Percentiles rank a stretch among this genome's conserved stretches.
Conservation (phyloP, 1,284 basidiomycete species). For the Pholiota adiposa region DNA sequence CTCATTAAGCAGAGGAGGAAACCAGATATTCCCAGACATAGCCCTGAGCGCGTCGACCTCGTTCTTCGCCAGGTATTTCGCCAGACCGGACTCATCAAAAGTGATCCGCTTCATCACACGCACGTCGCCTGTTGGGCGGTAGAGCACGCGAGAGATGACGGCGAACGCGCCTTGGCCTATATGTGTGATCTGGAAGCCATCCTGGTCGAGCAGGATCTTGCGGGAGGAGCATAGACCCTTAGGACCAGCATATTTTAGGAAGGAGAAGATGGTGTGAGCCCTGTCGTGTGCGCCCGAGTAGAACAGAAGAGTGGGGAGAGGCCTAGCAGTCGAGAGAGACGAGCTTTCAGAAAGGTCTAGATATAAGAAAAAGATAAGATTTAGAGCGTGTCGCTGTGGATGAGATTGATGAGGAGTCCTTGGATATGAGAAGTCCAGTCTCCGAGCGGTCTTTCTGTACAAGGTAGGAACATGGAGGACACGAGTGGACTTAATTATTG, state of each 20-base stretch:
- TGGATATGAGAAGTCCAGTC: conserved; percentile 3
- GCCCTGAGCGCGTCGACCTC: conserved; percentile 26
- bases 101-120: conserved; percentile 30
- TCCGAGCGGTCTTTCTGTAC: neutral
- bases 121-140: conserved; percentile 23
- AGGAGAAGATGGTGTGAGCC: conserved; percentile 14
- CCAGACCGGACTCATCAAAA: conserved; percentile 26
- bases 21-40: conserved; percentile 26
- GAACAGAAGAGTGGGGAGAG: neutral
- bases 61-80: conserved; percentile 25
- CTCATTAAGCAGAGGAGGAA: conserved; percentile 25
- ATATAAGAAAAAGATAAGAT: neutral
- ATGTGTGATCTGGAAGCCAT: conserved; percentile 27
- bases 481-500: conserved; percentile 7
- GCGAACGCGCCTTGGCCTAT: conserved; percentile 29
- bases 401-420: neutral
- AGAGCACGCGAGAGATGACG: conserved; percentile 25
- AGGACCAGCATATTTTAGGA: conserved; percentile 22
- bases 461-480: conserved; percentile 1
- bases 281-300: neutral
- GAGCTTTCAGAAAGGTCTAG: neutral
- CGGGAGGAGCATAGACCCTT: conserved; percentile 20
- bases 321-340: neutral
- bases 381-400: neutral
- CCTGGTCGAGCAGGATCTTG: conserved; percentile 22